A percentile compares a stretch with the other conserved stretches of the same genome.
Evolutionary conservation across 306 rosid species (phyloP).

Genomic region (Vicia villosa): DNA sequence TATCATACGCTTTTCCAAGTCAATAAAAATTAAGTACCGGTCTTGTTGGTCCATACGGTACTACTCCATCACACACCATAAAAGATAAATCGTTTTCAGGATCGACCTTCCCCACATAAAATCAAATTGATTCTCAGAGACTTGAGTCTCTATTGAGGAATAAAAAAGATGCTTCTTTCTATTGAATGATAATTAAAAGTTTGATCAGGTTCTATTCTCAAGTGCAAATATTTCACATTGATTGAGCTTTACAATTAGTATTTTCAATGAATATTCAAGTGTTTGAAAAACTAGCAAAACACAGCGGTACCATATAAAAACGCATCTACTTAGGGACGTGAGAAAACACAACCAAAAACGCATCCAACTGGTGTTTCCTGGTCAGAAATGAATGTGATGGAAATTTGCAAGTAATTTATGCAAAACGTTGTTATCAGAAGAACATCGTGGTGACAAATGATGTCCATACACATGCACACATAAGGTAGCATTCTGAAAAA

Average conservation of each 20-base stretch:
- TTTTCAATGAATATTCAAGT: too few species aligned
- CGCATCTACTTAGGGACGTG: neutral
- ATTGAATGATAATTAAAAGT: neutral
- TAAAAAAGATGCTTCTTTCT: neutral
- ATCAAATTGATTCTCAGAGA: too few species aligned
- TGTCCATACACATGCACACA: neutral
- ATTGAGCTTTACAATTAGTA: neutral
- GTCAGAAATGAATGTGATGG: neutral
- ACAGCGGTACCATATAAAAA: neutral
- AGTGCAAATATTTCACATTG: neutral
- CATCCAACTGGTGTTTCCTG: neutral
- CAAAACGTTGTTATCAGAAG: neutral
- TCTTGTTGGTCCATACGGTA: too few species aligned
- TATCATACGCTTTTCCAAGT: too few species aligned
- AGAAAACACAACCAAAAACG: neutral
- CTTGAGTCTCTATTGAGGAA: neutral
- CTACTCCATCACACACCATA: too few species aligned
- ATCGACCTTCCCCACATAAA: neutral
- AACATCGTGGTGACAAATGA: neutral
- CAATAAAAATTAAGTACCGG: too few species aligned
- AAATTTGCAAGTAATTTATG: neutral
- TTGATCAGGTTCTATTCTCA: neutral
- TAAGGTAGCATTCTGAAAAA: neutral
- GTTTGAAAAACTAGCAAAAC: too few species aligned
- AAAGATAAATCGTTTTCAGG: neutral